phyloP scores from a whole-genome alignment of 768 basidiomycete species.

The Leccinellum rugosiceps region DNA sequence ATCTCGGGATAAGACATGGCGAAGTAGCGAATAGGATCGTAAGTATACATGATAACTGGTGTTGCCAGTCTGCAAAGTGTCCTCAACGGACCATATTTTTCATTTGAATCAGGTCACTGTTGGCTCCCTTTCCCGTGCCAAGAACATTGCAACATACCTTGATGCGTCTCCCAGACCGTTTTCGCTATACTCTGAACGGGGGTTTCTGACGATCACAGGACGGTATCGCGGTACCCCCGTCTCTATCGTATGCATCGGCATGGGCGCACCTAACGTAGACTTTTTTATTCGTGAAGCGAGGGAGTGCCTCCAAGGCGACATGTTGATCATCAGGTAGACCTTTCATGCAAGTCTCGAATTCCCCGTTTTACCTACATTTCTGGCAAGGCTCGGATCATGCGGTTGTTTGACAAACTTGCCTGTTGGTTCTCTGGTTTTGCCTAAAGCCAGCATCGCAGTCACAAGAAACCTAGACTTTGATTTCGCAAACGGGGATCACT shows the following conservation, averaged over 20 bases:
- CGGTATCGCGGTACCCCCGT: constrained; percentile 60
- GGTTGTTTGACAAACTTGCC: constrained; percentile 65
- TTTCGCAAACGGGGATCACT: constrained; percentile 46
- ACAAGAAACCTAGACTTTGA: constrained; percentile 77
- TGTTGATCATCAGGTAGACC: constrained; percentile 48
- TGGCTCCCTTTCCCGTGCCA: constrained; percentile 67
- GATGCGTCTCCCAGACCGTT: constrained; percentile 61
- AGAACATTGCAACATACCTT: constrained; percentile 53
- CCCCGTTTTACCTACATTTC: background rate
- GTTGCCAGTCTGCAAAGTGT: background rate
- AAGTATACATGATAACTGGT: constrained; percentile 17
- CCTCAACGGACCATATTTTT: constrained; percentile 1
- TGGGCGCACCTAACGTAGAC: constrained; percentile 81
- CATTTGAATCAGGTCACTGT: constrained; percentile 57
- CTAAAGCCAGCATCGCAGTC: constrained; percentile 63
- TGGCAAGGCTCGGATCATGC: constrained; percentile 72
- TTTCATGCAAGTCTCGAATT: background rate
- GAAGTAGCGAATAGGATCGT: constrained; percentile 83
- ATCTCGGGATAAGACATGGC: constrained; percentile 69
- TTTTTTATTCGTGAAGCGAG: constrained; percentile 81
- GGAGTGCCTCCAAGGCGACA: constrained; percentile 65
- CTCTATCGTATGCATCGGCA: constrained; percentile 76
- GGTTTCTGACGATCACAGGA: constrained; percentile 72
- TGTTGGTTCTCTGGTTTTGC: constrained; percentile 75
- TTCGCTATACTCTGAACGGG: constrained; percentile 65